phyloP scores from a whole-genome alignment of 495 filamentous ascomycete genomes.

The Xylaria intraflava region DNA sequence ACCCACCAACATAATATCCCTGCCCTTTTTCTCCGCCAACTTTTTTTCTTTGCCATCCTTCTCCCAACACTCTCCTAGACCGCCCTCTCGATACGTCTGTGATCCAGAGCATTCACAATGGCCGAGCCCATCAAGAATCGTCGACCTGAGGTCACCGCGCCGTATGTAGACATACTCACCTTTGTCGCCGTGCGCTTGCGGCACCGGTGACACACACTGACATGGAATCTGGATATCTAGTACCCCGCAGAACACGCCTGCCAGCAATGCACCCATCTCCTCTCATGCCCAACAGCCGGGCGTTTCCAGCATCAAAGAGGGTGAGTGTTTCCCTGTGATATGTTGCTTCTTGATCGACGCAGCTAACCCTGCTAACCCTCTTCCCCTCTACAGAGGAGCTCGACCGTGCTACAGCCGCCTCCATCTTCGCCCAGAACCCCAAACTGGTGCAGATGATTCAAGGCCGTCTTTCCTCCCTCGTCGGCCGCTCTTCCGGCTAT shows the following conservation, averaged over 20 bases:
- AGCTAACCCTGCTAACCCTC: no score
- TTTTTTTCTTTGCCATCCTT: slow-evolving; percentile 15
- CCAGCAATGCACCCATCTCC: slow-evolving; percentile 91
- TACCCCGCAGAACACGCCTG: slow-evolving; percentile 94
- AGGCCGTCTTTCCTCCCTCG: slow-evolving; percentile 85
- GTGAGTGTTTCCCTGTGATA: slow-evolving; percentile 44
- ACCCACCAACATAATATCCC: slow-evolving; percentile 14
- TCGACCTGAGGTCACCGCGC: slow-evolving; percentile 24
- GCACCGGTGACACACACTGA: slow-evolving; percentile 20
- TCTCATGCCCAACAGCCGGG: slow-evolving; percentile 95
- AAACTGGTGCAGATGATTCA: slow-evolving; percentile 93
- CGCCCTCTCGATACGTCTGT: slow-evolving; percentile 6
- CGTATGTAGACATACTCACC: slow-evolving; percentile 17
- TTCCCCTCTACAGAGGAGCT: slow-evolving; percentile 63
- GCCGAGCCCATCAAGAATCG: slow-evolving; percentile 32
- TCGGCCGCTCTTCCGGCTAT: slow-evolving; percentile 94
- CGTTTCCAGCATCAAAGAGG: slow-evolving; percentile 94
- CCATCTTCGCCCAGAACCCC: slow-evolving; percentile 90
- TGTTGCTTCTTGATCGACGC: neutral
- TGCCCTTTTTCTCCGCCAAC: slow-evolving; percentile 19
- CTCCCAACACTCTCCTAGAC: slow-evolving; percentile 6
- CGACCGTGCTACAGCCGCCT: slow-evolving; percentile 78
- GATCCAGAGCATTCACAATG: slow-evolving; percentile 21
- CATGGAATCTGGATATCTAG: slow-evolving; percentile 37
- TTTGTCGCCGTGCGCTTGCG: slow-evolving; percentile 3